phyloP scores from a whole-genome alignment of 441 rosid species.

The Oxalis stricta region DNA sequence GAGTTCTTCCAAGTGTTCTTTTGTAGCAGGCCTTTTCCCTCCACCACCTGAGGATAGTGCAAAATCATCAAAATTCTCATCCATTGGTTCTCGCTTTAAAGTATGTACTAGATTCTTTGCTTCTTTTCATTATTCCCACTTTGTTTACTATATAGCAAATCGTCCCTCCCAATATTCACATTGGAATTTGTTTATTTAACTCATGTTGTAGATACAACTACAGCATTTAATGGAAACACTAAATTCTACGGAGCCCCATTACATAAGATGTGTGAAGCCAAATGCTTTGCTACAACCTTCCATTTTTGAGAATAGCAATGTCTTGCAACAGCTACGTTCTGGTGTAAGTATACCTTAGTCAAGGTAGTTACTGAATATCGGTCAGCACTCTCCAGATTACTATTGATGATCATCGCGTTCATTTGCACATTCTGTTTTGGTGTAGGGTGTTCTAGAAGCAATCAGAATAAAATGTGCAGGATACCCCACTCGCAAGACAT shows the following conservation, averaged over 20 bases:
- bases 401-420: too few relatives aligned
- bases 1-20: slow-evolving; percentile 50
- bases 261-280: slow-evolving; percentile 95
- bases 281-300: slow-evolving; percentile 55
- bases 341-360: slow-evolving; percentile 56
- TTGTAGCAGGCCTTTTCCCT: slow-evolving; percentile 50
- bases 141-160: too few relatives aligned
- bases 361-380: too few relatives aligned
- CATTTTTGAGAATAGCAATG: slow-evolving; percentile 48
- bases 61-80: slow-evolving; percentile 59
- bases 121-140: too few relatives aligned
- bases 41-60: slow-evolving; percentile 37
- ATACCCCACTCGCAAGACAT: slow-evolving; percentile 63
- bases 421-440: slow-evolving; percentile 9
- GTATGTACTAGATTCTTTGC: too few relatives aligned
- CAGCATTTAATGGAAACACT: slow-evolving; percentile 80
- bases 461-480: slow-evolving; percentile 82
- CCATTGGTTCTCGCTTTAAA: slow-evolving; percentile 67
- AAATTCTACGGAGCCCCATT: slow-evolving; percentile 77
- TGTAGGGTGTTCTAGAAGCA: slow-evolving; percentile 95
- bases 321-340: slow-evolving; percentile 82
- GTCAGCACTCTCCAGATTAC: too few relatives aligned
- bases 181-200: slow-evolving; percentile 15
- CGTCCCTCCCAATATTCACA: not conserved
- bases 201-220: slow-evolving; percentile 66